Conservation (phyloP, 2,329 filamentous ascomycete genomes). For the Ophiostoma perfectum region DNA sequence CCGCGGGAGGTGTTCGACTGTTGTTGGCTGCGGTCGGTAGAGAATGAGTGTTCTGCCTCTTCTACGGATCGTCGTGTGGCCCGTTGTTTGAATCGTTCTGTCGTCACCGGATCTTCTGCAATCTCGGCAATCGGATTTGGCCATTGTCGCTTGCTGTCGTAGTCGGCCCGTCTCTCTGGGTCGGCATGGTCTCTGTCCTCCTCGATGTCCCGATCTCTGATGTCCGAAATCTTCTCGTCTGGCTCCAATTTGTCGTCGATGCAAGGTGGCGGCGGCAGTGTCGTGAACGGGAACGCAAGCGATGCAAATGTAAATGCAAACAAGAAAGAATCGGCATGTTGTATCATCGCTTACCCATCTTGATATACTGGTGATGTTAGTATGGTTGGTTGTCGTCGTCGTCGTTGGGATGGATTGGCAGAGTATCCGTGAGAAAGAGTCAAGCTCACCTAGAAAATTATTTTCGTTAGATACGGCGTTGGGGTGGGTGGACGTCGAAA, state of each 20-base stretch:
- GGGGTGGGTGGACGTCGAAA: constrained; percentile 25
- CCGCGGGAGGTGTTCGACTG: background rate
- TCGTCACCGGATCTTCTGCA: background rate
- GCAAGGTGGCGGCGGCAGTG: constrained; percentile 7
- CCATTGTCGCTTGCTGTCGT: background rate
- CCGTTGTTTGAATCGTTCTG: background rate
- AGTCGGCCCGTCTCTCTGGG: background rate
- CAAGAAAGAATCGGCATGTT: background rate
- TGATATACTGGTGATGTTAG: constrained; percentile 19
- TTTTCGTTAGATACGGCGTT: constrained; percentile 26
- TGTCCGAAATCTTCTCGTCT: background rate
- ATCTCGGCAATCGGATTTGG: background rate
- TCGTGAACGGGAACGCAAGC: background rate
- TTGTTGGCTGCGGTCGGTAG: background rate
- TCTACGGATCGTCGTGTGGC: background rate
- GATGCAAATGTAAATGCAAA: background rate
- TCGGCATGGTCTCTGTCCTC: background rate
- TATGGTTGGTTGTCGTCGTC: constrained; percentile 31
- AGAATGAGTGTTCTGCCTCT: background rate
- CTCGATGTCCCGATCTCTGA: background rate
- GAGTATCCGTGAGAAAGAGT: constrained; percentile 14
- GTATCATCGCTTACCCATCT: constrained; percentile 14
- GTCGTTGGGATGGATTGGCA: constrained; percentile 20
- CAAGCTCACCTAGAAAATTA: constrained; percentile 27
- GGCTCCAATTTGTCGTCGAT: constrained; percentile 12